Base-by-base conservation (phyloP, 2,329 filamentous ascomycete species). In the Aspergillus neoniger region DNA sequence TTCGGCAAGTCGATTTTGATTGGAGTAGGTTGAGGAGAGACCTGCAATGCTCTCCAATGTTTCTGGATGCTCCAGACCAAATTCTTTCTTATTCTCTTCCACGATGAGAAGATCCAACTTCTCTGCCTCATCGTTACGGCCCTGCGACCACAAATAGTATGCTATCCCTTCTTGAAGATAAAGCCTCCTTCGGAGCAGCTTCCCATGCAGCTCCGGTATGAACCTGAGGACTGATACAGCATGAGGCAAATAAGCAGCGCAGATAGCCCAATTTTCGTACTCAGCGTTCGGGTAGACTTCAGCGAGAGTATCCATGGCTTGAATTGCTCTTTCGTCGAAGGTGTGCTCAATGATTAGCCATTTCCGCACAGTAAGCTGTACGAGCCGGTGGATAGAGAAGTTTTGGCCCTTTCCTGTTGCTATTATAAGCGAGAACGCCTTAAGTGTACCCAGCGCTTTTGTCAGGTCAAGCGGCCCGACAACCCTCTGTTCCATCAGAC, bases 161-260 rank as follows among this genome's bases (percentile, higher is more conserved):
- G 63, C 56, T 9, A 63, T 52, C 0, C 61, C 61, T 48, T 62
- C 63, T 19, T 65, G 61, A 7, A 65, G 59, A 6, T 63, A 58
- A 0, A 65, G 23, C 12, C 38, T 43, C 15, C 52, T 55, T 32
- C 52, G 55, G 7, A 62, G 19, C 3, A n/a, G 4, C 10, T 59
- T 51, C 1, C 55, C 58, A 3, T 63, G 25, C 7, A 61, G 15
- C 21, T 59, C 52, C 8, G 55, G 60, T 2, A 51, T 32, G 1
- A 58, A 38, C 0, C n/a, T 30, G 2, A 65, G 50, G 2, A 63
- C 57, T 1, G 63, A 61, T 1, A 53, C 38, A 1, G 61, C 63
- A 32, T 65, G 63, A 2, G 63, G 53, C 1, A 63, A 54, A 30
- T 65, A 61, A 0, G n/a, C 23, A 8, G 48, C 53, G 48, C 63